Conservation (phyloP, 1,139 yeast species). For the Nadsonia starkeyi-henricii region DNA sequence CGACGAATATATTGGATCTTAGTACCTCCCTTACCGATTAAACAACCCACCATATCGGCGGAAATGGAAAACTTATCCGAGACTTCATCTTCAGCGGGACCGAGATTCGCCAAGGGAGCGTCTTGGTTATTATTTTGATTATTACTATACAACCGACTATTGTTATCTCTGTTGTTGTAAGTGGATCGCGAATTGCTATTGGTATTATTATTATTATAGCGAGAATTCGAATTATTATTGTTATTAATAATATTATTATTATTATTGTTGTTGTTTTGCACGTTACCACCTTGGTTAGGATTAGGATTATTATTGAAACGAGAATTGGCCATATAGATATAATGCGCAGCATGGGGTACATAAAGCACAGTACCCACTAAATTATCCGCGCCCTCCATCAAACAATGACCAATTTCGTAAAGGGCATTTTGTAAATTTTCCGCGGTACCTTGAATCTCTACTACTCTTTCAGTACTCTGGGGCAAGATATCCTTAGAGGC, state of each 20-base stretch:
- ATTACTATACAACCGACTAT: conserved; percentile 2
- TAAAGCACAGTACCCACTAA: background rate
- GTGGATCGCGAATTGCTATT: conserved; percentile 3
- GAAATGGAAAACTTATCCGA: conserved; percentile 46
- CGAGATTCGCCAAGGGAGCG: background rate
- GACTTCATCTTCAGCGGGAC: conserved; percentile 18
- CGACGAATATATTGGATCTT: conserved; percentile 80
- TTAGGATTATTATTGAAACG: too few relatives aligned
- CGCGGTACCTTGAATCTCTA: conserved; percentile 76
- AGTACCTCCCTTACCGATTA: conserved; percentile 77
- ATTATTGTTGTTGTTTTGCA: background rate
- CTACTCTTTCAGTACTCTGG: conserved; percentile 74
- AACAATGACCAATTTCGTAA: conserved; percentile 53
- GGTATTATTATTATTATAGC: background rate
- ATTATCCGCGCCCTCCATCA: conserved; percentile 49
- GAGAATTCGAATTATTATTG: conserved; percentile 1
- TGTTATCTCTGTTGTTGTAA: conserved; percentile 6
- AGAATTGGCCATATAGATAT: too few relatives aligned
- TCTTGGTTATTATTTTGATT: too few relatives aligned
- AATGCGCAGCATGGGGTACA: background rate
- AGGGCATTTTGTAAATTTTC: conserved; percentile 46
- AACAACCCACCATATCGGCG: conserved; percentile 77
- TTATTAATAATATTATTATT: background rate
- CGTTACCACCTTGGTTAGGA: background rate
- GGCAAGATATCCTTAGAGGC: conserved; percentile 79